These are phyloP conservation scores for Deinandra increscens DNA, from an alignment of 129 eudicot species.

Conservation along the genomic window DNA sequence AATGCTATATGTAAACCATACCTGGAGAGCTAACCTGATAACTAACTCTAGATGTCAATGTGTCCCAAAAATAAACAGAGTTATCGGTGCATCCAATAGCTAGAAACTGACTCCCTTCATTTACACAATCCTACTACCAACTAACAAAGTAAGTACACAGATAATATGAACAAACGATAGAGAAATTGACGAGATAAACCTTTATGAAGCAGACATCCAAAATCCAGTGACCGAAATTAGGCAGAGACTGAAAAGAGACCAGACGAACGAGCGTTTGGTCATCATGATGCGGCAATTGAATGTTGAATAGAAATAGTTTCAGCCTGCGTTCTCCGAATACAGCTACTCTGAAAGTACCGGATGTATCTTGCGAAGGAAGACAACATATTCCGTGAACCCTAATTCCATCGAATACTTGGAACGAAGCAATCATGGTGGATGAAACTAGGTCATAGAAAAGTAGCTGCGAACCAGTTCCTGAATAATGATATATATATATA, in stretches of 20 bases:
- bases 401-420: slow-evolving; percentile 74
- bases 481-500: background rate
- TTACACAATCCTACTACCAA: slow-evolving; percentile 42
- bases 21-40: slow-evolving; percentile 68
- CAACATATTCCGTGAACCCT: slow-evolving; percentile 84
- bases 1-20: slow-evolving; percentile 24
- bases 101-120: slow-evolving; percentile 42
- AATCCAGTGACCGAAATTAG: slow-evolving; percentile 79
- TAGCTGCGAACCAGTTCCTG: slow-evolving; percentile 93
- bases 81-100: slow-evolving; percentile 88
- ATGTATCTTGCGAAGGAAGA: slow-evolving; percentile 1
- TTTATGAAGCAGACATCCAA: slow-evolving; percentile 74
- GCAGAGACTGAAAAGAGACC: slow-evolving; percentile 44
- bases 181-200: slow-evolving; percentile 36
- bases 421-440: slow-evolving; percentile 54
- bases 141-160: slow-evolving; percentile 12
- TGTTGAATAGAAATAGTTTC: slow-evolving; percentile 46
- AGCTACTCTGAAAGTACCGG: slow-evolving; percentile 42
- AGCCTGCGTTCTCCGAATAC: slow-evolving; percentile 81
- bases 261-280: slow-evolving; percentile 14
- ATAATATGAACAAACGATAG: background rate
- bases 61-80: slow-evolving; percentile 80
- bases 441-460: slow-evolving; percentile 54
- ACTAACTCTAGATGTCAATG: slow-evolving; percentile 21
- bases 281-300: slow-evolving; percentile 30